Percentiles rank a stretch among this genome's conserved stretches.
phyloP scores from a whole-genome alignment of 257 asterid species.

The Coffea eugenioides region DNA sequence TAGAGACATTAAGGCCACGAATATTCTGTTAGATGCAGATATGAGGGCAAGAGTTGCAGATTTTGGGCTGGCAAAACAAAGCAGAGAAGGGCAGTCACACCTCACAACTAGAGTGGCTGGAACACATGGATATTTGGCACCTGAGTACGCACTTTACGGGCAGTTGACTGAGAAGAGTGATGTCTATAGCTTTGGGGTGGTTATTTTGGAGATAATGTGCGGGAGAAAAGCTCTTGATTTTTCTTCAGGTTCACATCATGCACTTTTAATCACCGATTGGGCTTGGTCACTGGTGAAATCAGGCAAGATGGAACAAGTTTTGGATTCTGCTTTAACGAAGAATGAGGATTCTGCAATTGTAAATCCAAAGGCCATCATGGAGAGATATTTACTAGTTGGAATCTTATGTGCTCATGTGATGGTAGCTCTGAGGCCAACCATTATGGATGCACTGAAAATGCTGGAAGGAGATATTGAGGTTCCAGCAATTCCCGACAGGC shows the following conservation, averaged over 20 bases:
- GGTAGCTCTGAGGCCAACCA: constrained; percentile 68
- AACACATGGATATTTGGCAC: constrained; percentile 89
- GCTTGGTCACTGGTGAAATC: constrained; percentile 50
- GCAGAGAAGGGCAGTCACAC: constrained; percentile 84
- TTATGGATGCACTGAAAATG: constrained; percentile 61
- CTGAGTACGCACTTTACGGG: constrained; percentile 90
- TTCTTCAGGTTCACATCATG: constrained; percentile 39
- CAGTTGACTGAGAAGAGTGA: constrained; percentile 88
- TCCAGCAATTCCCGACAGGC: constrained; percentile 57
- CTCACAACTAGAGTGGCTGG: constrained; percentile 95
- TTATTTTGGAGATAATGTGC: constrained; percentile 87
- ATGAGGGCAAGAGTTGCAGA: constrained; percentile 95
- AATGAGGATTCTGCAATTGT: constrained; percentile 19
- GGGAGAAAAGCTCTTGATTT: constrained; percentile 89
- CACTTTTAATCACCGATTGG: constrained; percentile 63
- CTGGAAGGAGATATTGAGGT: constrained; percentile 68
- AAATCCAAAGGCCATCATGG: constrained; percentile 33
- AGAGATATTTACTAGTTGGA: constrained; percentile 58
- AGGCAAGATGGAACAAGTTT: constrained; percentile 38
- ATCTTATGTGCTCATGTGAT: constrained; percentile 63
- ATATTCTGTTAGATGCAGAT: constrained; percentile 69
- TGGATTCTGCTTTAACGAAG: constrained; percentile 40
- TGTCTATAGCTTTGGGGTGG: constrained; percentile 88
- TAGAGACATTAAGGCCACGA: constrained; percentile 83
- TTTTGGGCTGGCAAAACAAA: constrained; percentile 79